A percentile compares a stretch with the other conserved stretches of the same genome.
phyloP scores from a whole-genome alignment of 176 grass and related monocot genomes.

The Musa troglodytarum region DNA sequence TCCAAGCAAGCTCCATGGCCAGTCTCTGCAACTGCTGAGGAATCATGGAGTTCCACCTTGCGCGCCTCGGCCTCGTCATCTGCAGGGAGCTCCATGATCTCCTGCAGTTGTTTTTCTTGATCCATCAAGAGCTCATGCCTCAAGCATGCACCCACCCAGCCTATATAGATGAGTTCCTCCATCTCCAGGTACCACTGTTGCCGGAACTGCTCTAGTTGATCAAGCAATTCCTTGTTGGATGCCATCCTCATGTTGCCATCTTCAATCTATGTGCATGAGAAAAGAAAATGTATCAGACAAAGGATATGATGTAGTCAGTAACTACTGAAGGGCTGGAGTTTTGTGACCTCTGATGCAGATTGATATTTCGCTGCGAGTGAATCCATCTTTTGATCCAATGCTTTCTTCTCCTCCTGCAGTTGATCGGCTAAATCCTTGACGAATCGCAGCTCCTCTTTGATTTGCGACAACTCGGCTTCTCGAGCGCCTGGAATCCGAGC shows the following conservation, averaged over 20 bases:
- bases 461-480: conserved; percentile 31
- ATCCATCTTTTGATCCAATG: conserved; percentile 21
- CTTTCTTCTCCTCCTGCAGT: conserved; percentile 35
- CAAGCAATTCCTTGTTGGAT: conserved; percentile 34
- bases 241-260: conserved; percentile 32
- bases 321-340: too few species aligned
- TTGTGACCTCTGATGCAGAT: conserved; percentile 16
- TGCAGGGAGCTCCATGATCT: conserved; percentile 16
- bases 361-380: background rate
- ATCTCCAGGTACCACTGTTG: conserved; percentile 59
- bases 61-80: conserved; percentile 36
- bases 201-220: conserved; percentile 41
- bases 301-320: too few species aligned
- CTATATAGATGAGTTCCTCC: conserved; percentile 84
- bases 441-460: conserved; percentile 35
- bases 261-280: background rate
- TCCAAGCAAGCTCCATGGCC: conserved; percentile 31
- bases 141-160: conserved; percentile 70
- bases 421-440: conserved; percentile 32
- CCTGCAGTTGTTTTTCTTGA: background rate
- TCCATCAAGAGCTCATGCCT: conserved; percentile 28
- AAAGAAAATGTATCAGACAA: background rate
- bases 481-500: conserved; percentile 29
- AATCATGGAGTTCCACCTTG: conserved; percentile 26
- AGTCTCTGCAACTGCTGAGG: conserved; percentile 8